Evolutionary conservation across 768 basidiomycete species (phyloP).

Genomic region (Porphyrellus cyaneotinctus): DNA sequence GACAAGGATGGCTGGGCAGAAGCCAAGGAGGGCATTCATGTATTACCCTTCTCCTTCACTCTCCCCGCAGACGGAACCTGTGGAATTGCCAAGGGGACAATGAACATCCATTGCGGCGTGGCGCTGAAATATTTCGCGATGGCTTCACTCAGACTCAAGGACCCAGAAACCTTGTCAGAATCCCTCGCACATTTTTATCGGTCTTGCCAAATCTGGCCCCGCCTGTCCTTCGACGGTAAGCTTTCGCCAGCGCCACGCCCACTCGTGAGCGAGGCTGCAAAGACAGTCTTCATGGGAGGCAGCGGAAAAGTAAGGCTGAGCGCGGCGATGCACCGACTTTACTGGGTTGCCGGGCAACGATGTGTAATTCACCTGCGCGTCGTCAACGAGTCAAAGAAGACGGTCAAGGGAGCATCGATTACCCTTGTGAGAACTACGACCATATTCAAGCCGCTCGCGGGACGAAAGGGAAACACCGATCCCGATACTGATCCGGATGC

Average conservation of each 20-base stretch:
- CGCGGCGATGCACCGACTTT: conserved; percentile 62
- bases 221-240: conserved; percentile 54
- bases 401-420: conserved; percentile 61
- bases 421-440: conserved; percentile 63
- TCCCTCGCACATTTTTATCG: conserved; percentile 92
- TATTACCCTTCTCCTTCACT: conserved; percentile 67
- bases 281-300: conserved; percentile 58
- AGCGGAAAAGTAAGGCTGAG: conserved; percentile 60
- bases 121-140: conserved; percentile 77
- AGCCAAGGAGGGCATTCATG: conserved; percentile 63
- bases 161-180: conserved; percentile 50
- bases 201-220: conserved; percentile 75
- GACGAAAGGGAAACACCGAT: conserved; percentile 30
- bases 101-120: conserved; percentile 54
- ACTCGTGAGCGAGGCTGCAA: conserved; percentile 52
- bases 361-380: conserved; percentile 65
- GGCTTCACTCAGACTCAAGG: conserved; percentile 73
- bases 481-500: conserved; percentile 47
- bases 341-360: conserved; percentile 81
- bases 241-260: conserved; percentile 60
- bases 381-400: conserved; percentile 63
- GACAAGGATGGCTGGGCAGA: conserved; percentile 61
- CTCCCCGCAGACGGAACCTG: conserved; percentile 53
- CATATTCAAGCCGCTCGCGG: conserved; percentile 50
- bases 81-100: conserved; percentile 56